Base-by-base conservation (phyloP, 2,329 filamentous ascomycete species). In the Neobulgaria alba region DNA sequence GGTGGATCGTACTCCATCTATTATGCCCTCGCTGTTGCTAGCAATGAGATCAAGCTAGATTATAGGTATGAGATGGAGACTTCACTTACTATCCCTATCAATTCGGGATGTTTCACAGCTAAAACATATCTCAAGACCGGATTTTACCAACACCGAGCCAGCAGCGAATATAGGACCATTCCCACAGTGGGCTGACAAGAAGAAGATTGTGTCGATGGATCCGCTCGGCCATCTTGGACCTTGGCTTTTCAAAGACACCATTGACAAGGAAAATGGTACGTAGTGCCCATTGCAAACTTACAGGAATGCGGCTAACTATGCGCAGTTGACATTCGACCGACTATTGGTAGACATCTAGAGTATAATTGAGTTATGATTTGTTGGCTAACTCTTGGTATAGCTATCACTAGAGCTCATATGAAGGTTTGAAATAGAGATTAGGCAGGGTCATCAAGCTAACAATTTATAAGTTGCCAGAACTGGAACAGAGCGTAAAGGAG, bases 151-250 rank as follows among this genome's bases (percentile, higher is more conserved):
- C 62, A 95, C 88, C 8, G 85, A 96, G 61, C 92, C 92, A 10
- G 88, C 89, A n/a, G 85, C 79, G 16, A 77, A 82, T 39, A 86
- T 96, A 58, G 88, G 88, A 0, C 88, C 86, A 5, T 94, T 94
- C 55, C 80, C 85, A 5, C 79, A 92, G 64, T 98, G 90, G 90
- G 76, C 75, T 18, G 85, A 94, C 59, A 77, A 75, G 56, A 87
- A 86, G 63, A 96, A 95, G 69, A 96, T 98, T 48, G 90, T 96
- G 10, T 86, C 90, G 14, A 95, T 98, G 87, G 92, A 96, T 59
- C 90, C 90, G 0, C 85, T 83, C 61, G 90, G 92, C 5, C 92
- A 96, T 66, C 68, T 95, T 45, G 76, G 82, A 7, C 85, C 86
- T 7, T 89, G 82, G 81, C 65, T 93, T 30, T 94, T 82, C 67